phyloP scores from a whole-genome alignment of 208 protist species.

The Acanthamoeba royreba region DNA sequence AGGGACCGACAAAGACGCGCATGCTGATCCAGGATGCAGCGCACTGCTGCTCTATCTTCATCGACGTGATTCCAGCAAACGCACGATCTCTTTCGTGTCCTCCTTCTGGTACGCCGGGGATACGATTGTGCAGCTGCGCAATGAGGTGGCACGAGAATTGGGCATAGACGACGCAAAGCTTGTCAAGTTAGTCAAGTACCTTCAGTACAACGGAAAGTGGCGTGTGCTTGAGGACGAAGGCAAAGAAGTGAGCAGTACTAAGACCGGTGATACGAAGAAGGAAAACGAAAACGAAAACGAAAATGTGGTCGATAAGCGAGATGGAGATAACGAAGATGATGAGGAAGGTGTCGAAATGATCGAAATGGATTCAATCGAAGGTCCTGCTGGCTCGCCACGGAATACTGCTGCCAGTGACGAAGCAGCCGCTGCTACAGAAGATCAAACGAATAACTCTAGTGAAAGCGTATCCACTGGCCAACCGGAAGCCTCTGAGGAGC shows the following conservation, averaged over 20 bases:
- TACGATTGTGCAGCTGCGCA: neutral
- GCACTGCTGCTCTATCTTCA: neutral
- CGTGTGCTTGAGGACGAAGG: neutral
- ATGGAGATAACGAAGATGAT: neutral
- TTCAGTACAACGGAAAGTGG: slow-evolving; percentile 15
- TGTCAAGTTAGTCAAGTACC: neutral
- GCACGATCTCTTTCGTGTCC: neutral
- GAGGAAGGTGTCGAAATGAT: neutral
- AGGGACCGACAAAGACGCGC: neutral
- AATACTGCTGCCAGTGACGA: neutral
- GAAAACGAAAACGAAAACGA: neutral
- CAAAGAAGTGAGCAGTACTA: neutral
- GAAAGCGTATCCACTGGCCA: neutral
- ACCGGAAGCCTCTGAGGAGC: neutral
- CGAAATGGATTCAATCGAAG: neutral
- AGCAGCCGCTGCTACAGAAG: neutral
- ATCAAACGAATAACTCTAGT: neutral
- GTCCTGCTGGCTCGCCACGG: neutral
- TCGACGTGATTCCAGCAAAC: neutral
- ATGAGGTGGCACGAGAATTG: neutral
- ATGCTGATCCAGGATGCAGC: neutral
- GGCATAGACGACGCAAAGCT: neutral
- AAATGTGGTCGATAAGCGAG: neutral
- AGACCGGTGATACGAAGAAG: neutral
- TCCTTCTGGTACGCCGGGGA: neutral